Evolutionary conservation across 345 rosid species (phyloP).

Genomic region (Gossypium longicalyx): DNA sequence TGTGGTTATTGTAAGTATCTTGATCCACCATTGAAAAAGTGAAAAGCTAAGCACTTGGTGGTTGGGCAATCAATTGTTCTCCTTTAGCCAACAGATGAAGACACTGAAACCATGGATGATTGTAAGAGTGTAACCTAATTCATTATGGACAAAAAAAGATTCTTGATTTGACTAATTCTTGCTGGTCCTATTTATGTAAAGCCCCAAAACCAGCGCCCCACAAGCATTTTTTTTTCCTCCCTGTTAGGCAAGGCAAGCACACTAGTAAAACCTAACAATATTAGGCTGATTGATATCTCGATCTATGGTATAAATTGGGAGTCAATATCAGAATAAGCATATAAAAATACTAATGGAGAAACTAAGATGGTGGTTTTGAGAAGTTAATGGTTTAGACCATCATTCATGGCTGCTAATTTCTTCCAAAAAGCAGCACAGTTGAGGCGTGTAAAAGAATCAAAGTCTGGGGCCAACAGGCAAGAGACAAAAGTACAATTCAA

Average conservation of each 20-base stretch:
- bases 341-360: not conserved
- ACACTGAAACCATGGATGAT: not conserved
- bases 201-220: not conserved
- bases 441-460: not conserved
- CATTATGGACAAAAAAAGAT: conserved; percentile 1
- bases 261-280: not conserved
- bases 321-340: too few relatives aligned
- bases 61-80: conserved; percentile 8
- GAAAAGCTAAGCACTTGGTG: not conserved
- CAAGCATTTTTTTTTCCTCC: not conserved
- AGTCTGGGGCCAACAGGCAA: not conserved
- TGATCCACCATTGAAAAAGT: not conserved
- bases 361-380: not conserved
- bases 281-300: not conserved
- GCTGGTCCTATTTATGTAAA: not conserved
- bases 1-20: not conserved
- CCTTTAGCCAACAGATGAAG: not conserved
- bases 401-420: not conserved
- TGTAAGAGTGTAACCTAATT: not conserved
- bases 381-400: not conserved
- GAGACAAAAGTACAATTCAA: not conserved
- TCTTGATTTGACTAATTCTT: conserved; percentile 1
- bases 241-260: not conserved
- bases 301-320: too few relatives aligned
- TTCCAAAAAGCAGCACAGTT: not conserved